Evolutionary conservation across 1,284 basidiomycete genomes (phyloP).

Genomic region (Termitomyces sp.): DNA sequence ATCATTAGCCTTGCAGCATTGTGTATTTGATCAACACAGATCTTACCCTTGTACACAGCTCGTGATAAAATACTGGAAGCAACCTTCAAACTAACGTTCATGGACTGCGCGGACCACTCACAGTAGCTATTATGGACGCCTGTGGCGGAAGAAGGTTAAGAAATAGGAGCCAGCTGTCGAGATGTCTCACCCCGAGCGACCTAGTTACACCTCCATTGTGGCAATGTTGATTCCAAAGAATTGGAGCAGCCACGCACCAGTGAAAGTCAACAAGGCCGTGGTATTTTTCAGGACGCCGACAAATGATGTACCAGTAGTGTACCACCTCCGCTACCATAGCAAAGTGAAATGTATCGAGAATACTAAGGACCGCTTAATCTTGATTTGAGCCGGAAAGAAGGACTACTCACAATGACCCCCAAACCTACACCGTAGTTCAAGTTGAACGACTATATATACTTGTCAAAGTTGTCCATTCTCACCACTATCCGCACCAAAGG

Average conservation of each 20-base stretch:
- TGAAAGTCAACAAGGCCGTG: constrained; percentile 8
- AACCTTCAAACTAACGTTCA: neutral
- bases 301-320: constrained; percentile 9
- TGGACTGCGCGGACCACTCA: neutral
- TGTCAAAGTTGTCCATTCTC: neutral
- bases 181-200: constrained; percentile 8
- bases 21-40: neutral
- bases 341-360: constrained; percentile 12
- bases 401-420: constrained; percentile 5
- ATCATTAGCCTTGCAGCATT: neutral
- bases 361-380: neutral
- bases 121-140: constrained; percentile 12
- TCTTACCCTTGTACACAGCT: constrained; percentile 9
- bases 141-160: neutral
- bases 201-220: neutral
- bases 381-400: neutral
- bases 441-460: neutral
- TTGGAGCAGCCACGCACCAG: constrained; percentile 1
- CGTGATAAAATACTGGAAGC: constrained; percentile 4
- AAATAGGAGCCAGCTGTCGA: neutral
- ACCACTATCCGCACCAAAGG: constrained; percentile 3
- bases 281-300: constrained; percentile 3
- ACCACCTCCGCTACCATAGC: constrained; percentile 11
- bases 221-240: neutral
- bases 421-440: neutral